phyloP scores from a whole-genome alignment of 805 yeast genomes.

The Lipomyces lipofer region DNA sequence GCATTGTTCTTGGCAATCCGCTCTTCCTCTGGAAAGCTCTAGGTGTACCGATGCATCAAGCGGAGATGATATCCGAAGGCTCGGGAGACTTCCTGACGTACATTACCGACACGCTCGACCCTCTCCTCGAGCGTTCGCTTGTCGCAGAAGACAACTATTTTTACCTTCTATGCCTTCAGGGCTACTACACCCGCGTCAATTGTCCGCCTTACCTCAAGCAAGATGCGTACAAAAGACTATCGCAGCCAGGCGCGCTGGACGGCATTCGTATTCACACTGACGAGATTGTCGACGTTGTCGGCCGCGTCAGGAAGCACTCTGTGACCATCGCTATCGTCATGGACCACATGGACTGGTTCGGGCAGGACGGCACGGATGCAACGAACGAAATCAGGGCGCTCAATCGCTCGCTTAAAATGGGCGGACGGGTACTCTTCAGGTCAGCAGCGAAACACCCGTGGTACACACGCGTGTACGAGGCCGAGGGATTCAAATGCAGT shows the following conservation, averaged over 20 bases:
- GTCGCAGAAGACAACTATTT: constrained; percentile 74
- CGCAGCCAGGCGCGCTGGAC: constrained; percentile 56
- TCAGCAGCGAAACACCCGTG: constrained; percentile 75
- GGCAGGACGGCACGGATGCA: constrained; percentile 64
- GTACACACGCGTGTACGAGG: constrained; percentile 71
- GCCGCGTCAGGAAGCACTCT: constrained; percentile 59
- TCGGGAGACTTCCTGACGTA: constrained; percentile 62
- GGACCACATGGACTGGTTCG: constrained; percentile 95
- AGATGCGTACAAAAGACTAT: constrained; percentile 55
- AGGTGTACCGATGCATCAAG: constrained; percentile 87
- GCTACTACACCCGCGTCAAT: constrained; percentile 58
- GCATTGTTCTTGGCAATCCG: constrained; percentile 73
- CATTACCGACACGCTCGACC: constrained; percentile 76
- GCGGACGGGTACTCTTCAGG: constrained; percentile 75
- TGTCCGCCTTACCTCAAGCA: constrained; percentile 76
- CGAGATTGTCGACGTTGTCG: constrained; percentile 71
- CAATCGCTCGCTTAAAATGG: constrained; percentile 58
- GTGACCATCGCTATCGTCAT: constrained; percentile 76
- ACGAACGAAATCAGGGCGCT: constrained; percentile 65
- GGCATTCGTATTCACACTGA: constrained; percentile 78
- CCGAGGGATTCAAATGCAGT: constrained; percentile 63
- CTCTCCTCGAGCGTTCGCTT: constrained; percentile 62
- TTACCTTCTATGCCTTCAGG: constrained; percentile 67
- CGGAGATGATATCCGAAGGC: constrained; percentile 57
- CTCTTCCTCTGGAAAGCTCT: constrained; percentile 84